Evolutionary conservation across 306 rosid species (phyloP).

Genomic region (Castanospermum australe): DNA sequence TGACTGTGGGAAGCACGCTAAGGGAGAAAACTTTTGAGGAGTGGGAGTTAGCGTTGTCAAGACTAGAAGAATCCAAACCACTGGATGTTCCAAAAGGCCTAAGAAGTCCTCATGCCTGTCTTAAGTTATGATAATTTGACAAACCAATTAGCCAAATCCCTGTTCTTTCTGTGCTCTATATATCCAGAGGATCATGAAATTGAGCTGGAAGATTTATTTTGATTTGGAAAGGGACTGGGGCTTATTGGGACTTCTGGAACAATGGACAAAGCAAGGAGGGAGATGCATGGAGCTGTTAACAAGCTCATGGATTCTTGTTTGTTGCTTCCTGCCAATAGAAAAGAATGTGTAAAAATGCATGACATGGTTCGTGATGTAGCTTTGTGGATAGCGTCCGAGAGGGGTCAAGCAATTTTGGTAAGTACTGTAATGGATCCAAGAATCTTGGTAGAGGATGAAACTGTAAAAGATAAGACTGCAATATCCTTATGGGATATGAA

Average conservation of each 20-base stretch:
- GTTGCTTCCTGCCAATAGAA: background rate
- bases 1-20: conserved; percentile 1
- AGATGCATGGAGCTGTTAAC: background rate
- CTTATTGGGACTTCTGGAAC: too few relatives aligned
- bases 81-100: background rate
- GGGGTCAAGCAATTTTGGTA: background rate
- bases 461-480: background rate
- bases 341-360: background rate
- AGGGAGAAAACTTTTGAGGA: background rate
- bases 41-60: background rate
- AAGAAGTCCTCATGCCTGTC: background rate
- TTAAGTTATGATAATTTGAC: background rate
- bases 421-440: background rate
- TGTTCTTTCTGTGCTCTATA: background rate
- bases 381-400: background rate
- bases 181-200: conserved; percentile 11
- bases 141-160: background rate
- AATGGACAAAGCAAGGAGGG: background rate
- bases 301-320: conserved; percentile 20
- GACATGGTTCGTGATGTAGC: conserved; percentile 20
- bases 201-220: background rate
- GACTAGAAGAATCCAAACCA: background rate
- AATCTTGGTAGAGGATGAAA: background rate
- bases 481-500: background rate
- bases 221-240: background rate